Evolutionary conservation across 768 basidiomycete genomes (phyloP).

Genomic region (Amanita subjunquillea): DNA sequence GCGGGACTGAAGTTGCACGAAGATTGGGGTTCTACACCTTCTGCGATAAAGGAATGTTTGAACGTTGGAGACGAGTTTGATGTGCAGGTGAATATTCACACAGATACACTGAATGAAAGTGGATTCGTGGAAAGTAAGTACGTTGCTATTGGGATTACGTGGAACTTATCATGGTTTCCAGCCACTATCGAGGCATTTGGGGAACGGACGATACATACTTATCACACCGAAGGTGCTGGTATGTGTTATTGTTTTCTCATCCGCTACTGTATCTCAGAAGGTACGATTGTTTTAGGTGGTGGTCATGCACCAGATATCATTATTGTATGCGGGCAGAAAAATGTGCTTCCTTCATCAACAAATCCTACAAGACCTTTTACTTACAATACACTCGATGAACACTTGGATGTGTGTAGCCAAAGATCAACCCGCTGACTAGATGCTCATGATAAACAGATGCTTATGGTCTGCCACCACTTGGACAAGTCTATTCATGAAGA

Average conservation of each 20-base stretch:
- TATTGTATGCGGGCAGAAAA: slow-evolving; percentile 82
- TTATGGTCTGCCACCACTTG: slow-evolving; percentile 99
- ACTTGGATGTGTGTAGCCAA: slow-evolving; percentile 68
- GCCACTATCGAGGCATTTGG: slow-evolving; percentile 88
- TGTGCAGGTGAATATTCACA: slow-evolving; percentile 96
- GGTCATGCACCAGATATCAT: slow-evolving; percentile 99
- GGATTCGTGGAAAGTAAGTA: slow-evolving; percentile 87
- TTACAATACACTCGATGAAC: slow-evolving; percentile 89
- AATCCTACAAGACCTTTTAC: slow-evolving; percentile 94
- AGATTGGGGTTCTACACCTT: slow-evolving; percentile 93
- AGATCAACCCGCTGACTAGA: background rate
- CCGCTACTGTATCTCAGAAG: background rate
- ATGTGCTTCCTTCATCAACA: slow-evolving; percentile 93
- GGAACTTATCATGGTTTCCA: slow-evolving; percentile 17
- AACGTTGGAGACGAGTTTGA: slow-evolving; percentile 85
- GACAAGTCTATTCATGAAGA: slow-evolving; percentile 90
- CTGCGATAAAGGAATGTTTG: slow-evolving; percentile 65
- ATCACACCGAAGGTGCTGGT: slow-evolving; percentile 96
- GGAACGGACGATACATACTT: slow-evolving; percentile 88
- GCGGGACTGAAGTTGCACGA: slow-evolving; percentile 92
- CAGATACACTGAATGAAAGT: slow-evolving; percentile 94
- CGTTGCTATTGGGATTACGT: background rate
- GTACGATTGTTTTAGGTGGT: slow-evolving; percentile 40
- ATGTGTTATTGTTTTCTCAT: slow-evolving; percentile 5
- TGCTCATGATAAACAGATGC: slow-evolving; percentile 90